Evolutionary conservation across 2,329 filamentous ascomycete species (phyloP), one percentile per base, ranked within the genome.

Genomic region (Arthrobotrys pseudoclavata): DNA sequence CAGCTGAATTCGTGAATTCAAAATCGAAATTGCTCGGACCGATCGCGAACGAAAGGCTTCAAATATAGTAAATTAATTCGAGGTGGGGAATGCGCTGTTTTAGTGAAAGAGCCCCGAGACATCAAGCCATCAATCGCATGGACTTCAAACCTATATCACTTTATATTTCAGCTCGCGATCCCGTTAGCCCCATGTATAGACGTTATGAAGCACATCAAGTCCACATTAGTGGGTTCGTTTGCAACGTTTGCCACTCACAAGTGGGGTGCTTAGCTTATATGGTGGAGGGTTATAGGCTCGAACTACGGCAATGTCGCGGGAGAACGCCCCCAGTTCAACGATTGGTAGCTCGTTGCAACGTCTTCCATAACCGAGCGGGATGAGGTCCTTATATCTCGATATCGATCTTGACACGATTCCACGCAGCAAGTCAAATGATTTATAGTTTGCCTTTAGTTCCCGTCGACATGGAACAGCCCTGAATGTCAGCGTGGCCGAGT

Each of bases 401-500:
- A 18, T 20, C 15, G 42, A 63, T 63, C 60, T 69, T 55, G 66
- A 55, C 53, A 61, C 18, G 48, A 29, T 62, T 40, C 53, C 37
- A n/a, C 18, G 24, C 24, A 29, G 37, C 4, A 20, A 45, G 15
- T 60, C 37, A n/a, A 5, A 12, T 42, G 53, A 4, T 50, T 53
- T 63, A 75, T 75, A 69, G 18, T 4, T 1, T 1, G 5, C 10
- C 29, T 69, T 55, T 22, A 1, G n/a, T 31, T 57, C 26, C 20
- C 22, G 22, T 40, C 50, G 18, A 45, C 60, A 69, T 52, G 26
- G 15, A 72, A 66, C 31, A 50, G 15, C 60, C 12, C 24, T n/a
- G 29, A 70, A 50, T 76, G 72, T 76, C 72, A 76, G 72, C 67
- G 72, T 76, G 72, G 72, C 72, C 72, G 72, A 76, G 72, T 76